phyloP scores from a whole-genome alignment of 345 rosid species.

The Rhodomyrtus tomentosa region DNA sequence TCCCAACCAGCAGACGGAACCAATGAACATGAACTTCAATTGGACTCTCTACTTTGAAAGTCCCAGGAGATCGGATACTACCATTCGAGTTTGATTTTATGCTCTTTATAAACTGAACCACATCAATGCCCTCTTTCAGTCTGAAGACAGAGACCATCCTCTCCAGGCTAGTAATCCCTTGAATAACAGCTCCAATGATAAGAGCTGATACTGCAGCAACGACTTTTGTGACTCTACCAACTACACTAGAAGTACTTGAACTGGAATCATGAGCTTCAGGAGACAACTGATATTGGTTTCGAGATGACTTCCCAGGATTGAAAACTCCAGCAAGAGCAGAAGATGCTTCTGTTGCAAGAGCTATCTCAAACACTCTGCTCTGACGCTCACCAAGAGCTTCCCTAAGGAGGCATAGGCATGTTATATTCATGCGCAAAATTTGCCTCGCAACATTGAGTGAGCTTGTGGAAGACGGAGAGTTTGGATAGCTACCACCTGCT shows the following conservation, averaged over 20 bases:
- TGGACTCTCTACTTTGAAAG: constrained; percentile 51
- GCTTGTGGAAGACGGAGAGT: constrained; percentile 33
- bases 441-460: constrained; percentile 49
- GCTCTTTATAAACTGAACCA: constrained; percentile 67
- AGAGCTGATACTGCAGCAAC: constrained; percentile 84
- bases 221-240: constrained; percentile 47
- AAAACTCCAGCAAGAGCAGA: constrained; percentile 57
- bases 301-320: constrained; percentile 69
- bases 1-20: constrained; percentile 89
- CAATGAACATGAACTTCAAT: constrained; percentile 77
- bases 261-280: constrained; percentile 67
- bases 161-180: constrained; percentile 92
- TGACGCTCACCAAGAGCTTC: constrained; percentile 99
- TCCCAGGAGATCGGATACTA: constrained; percentile 48
- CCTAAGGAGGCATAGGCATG: constrained; percentile 69
- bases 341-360: constrained; percentile 88
- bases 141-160: constrained; percentile 78
- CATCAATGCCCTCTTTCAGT: constrained; percentile 80
- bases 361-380: constrained; percentile 89
- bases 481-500: constrained; percentile 29
- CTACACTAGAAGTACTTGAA: constrained; percentile 17
- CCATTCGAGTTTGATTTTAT: constrained; percentile 76
- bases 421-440: constrained; percentile 69
- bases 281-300: constrained; percentile 65
- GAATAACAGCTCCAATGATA: constrained; percentile 67